These are phyloP conservation scores for Musa balbisiana DNA, from an alignment of 202 grass and related monocot genomes.

Conservation along the genomic window DNA sequence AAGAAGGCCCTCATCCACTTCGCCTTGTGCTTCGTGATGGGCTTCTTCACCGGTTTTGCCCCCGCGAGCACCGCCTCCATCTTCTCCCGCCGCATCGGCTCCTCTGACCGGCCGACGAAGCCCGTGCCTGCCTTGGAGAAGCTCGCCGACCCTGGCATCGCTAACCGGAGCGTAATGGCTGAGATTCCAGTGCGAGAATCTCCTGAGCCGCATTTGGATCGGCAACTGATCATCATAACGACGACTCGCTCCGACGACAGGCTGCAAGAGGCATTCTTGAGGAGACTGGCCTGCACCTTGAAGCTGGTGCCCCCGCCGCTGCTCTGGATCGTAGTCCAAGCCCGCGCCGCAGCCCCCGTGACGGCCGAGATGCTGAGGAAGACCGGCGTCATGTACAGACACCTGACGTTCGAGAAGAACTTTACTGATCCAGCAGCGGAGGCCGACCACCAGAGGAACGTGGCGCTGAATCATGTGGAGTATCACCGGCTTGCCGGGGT, in stretches of 20 bases:
- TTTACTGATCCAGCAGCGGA: conserved; percentile 23
- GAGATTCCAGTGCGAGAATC: too few relatives aligned
- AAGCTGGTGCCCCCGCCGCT: conserved; percentile 47
- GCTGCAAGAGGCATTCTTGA: conserved; percentile 42
- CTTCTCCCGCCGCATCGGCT: background rate
- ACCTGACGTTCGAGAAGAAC: conserved; percentile 73
- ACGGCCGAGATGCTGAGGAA: conserved; percentile 50
- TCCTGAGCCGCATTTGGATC: conserved; percentile 22
- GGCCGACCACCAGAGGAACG: conserved; percentile 69
- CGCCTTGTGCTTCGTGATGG: conserved; percentile 4
- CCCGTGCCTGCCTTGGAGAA: too few relatives aligned
- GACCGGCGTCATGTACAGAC: conserved; percentile 67
- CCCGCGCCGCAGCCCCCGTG: conserved; percentile 36
- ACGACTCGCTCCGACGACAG: conserved; percentile 41
- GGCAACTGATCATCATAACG: conserved; percentile 60
- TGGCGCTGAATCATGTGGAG: conserved; percentile 67
- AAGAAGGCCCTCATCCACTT: conserved; percentile 25
- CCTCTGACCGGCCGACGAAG: too few relatives aligned
- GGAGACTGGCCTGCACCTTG: conserved; percentile 64
- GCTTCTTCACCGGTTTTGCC: background rate
- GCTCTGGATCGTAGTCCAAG: conserved; percentile 82
- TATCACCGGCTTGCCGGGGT: conserved; percentile 64
- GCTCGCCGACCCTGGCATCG: too few relatives aligned
- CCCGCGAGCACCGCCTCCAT: conserved; percentile 15
- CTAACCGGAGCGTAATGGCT: too few relatives aligned